A percentile compares a stretch with the other conserved stretches of the same genome.
Evolutionary conservation across 768 basidiomycete genomes (phyloP).

Genomic region (Amanita pseudoporphyria): DNA sequence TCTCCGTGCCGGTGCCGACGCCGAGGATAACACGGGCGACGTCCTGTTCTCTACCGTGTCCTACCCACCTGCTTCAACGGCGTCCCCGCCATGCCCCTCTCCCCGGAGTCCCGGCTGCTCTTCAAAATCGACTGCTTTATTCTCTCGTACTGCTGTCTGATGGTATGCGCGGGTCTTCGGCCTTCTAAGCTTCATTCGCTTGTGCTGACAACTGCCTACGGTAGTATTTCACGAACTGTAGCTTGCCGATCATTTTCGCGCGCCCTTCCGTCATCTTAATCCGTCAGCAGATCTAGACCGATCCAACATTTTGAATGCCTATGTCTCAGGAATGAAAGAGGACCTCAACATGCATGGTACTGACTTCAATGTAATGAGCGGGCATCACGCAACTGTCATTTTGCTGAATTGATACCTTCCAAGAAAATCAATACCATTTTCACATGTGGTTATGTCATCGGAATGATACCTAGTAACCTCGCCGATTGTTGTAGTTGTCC

Average conservation of each 20-base stretch:
- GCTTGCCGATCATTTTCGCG: not conserved
- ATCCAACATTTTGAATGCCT: constrained; percentile 64
- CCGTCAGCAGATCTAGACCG: constrained; percentile 46
- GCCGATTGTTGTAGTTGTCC: constrained; percentile 1
- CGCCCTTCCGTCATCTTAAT: not conserved
- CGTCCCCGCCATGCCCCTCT: not conserved
- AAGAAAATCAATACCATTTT: constrained; percentile 63
- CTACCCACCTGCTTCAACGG: too few relatives aligned
- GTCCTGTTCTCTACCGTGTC: too few relatives aligned
- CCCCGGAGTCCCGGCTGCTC: constrained; percentile 39
- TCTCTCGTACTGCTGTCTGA: constrained; percentile 60
- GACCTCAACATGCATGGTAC: constrained; percentile 57
- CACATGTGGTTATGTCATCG: constrained; percentile 67
- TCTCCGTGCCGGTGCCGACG: not conserved
- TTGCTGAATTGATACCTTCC: constrained; percentile 5
- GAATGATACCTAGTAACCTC: constrained; percentile 66
- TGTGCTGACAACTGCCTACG: constrained; percentile 8
- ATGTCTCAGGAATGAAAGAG: constrained; percentile 74
- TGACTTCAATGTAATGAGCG: constrained; percentile 40
- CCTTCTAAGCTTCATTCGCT: constrained; percentile 4
- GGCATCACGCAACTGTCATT: not conserved
- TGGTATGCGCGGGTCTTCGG: constrained; percentile 35
- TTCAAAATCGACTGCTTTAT: constrained; percentile 62
- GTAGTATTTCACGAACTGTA: constrained; percentile 63
- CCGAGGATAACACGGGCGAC: too few relatives aligned